Evolutionary conservation across 139 green algal genomes (phyloP).

Genomic region (Bryopsis sp.): DNA sequence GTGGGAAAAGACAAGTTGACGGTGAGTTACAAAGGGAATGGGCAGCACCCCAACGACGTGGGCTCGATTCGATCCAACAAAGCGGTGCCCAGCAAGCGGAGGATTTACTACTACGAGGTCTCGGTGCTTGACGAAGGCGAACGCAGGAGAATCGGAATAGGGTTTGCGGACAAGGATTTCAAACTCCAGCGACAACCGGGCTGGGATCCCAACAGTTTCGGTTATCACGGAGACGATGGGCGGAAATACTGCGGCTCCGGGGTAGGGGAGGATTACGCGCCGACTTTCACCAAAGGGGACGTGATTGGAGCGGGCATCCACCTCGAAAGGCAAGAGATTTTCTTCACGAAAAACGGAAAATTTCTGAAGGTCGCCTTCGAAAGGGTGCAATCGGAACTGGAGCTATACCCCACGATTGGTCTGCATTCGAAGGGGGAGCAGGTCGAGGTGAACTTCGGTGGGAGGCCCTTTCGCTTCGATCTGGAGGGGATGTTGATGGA

Average conservation of each 20-base stretch:
- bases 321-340: conserved; percentile 64
- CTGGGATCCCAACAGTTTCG: conserved; percentile 72
- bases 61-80: conserved; percentile 57
- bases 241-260: conserved; percentile 42
- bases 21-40: conserved; percentile 54
- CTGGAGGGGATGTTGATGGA: conserved; percentile 50
- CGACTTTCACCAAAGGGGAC: conserved; percentile 59
- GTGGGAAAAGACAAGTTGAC: conserved; percentile 62
- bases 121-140: conserved; percentile 53
- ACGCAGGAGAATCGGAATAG: conserved; percentile 50
- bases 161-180: conserved; percentile 60
- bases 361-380: conserved; percentile 62
- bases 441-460: conserved; percentile 75
- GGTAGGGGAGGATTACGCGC: conserved; percentile 67
- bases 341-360: conserved; percentile 90
- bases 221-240: conserved; percentile 82
- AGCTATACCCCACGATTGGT: conserved; percentile 74
- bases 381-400: conserved; percentile 29
- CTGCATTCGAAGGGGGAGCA: conserved; percentile 68
- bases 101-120: conserved; percentile 82
- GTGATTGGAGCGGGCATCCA: conserved; percentile 73
- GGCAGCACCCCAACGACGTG: conserved; percentile 62
- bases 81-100: conserved; percentile 39
- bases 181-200: conserved; percentile 72
- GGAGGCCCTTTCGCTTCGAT: conserved; percentile 67